phyloP scores from a whole-genome alignment of 2,329 filamentous ascomycete genomes.

The Sporothrix dimorphospora region DNA sequence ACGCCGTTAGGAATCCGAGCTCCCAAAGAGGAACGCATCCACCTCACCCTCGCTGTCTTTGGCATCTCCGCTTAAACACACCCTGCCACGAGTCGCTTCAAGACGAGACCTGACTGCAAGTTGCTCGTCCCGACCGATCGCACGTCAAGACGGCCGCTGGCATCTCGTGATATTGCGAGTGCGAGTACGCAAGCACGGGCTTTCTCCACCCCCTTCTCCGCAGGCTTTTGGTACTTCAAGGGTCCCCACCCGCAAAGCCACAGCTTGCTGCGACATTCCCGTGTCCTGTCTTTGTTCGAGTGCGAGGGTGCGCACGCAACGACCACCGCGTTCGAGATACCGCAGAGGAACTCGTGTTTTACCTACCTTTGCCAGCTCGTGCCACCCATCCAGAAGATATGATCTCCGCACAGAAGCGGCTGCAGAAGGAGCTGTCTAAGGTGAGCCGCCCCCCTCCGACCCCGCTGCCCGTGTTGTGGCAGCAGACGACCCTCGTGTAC shows the following conservation, averaged over 20 bases:
- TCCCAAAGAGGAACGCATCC: background rate
- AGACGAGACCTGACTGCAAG: background rate
- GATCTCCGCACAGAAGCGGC: constrained; percentile 57
- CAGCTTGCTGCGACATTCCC: background rate
- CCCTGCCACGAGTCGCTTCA: too few relatives aligned
- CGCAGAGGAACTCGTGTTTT: background rate
- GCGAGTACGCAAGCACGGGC: background rate
- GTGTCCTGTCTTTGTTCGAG: background rate
- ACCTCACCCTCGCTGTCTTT: too few relatives aligned
- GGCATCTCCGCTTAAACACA: background rate
- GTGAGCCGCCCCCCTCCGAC: constrained; percentile 41
- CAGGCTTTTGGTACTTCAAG: background rate
- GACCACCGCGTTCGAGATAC: background rate
- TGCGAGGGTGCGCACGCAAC: background rate
- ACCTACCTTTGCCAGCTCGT: background rate
- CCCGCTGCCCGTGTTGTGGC: background rate
- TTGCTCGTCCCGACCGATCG: background rate
- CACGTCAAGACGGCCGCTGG: background rate
- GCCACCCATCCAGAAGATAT: background rate
- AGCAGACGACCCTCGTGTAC: background rate
- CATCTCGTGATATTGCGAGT: background rate
- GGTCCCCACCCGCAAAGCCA: background rate
- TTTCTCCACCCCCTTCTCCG: background rate
- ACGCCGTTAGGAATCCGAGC: background rate
- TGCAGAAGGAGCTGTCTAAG: constrained; percentile 64